Conservation (phyloP, 2,329 filamentous ascomycete genomes). For the Thelonectria olida region DNA sequence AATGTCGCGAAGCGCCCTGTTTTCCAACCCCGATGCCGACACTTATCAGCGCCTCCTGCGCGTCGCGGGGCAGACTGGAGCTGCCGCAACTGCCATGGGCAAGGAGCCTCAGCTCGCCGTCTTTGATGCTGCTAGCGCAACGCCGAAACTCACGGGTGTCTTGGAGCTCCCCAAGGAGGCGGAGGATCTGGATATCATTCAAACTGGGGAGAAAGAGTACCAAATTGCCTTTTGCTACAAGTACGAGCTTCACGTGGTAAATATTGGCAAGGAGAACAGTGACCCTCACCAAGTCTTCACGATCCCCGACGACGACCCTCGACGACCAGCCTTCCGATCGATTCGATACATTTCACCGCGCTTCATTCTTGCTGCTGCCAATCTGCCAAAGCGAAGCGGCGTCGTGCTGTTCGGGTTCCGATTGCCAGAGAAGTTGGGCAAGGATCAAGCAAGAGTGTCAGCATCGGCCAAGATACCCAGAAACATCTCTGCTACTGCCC, state of each 20-base stretch:
- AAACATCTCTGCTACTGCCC: constrained; percentile 76
- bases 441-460: constrained; percentile 57
- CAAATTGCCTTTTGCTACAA: constrained; percentile 83
- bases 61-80: constrained; percentile 74
- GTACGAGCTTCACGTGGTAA: constrained; percentile 75
- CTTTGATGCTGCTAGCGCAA: constrained; percentile 69
- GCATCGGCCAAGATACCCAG: constrained; percentile 68
- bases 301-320: constrained; percentile 58
- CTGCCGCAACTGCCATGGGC: constrained; percentile 80
- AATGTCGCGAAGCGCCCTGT: constrained; percentile 62
- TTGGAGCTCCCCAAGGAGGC: constrained; percentile 65
- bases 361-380: constrained; percentile 66
- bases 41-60: constrained; percentile 69
- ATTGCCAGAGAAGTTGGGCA: constrained; percentile 51
- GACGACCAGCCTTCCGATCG: constrained; percentile 63
- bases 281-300: constrained; percentile 65
- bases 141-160: constrained; percentile 57
- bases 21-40: constrained; percentile 59
- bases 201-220: constrained; percentile 70
- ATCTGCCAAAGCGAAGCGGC: constrained; percentile 67
- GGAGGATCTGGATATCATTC: constrained; percentile 74
- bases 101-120: constrained; percentile 81
- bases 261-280: constrained; percentile 59
- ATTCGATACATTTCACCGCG: constrained; percentile 67
- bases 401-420: constrained; percentile 66